phyloP scores from a whole-genome alignment of 768 basidiomycete species.

The Rubroboletus pulcherrimus region DNA sequence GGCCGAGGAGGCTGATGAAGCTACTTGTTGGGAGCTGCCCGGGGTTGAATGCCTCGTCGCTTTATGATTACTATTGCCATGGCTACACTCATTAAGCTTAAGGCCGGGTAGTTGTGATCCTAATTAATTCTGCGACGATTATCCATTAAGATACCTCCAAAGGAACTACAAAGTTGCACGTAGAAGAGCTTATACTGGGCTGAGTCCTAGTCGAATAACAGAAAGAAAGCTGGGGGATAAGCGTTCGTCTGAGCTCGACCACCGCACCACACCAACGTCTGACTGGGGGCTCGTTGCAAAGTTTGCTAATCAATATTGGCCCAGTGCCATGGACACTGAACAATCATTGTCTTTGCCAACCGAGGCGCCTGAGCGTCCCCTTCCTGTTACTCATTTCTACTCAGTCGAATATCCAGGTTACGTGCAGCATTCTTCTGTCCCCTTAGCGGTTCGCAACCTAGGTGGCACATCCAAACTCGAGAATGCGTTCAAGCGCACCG shows the following conservation, averaged over 20 bases:
- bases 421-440: conserved; percentile 58
- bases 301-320: conserved; percentile 7
- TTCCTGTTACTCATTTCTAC: conserved; percentile 63
- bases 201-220: too few species aligned
- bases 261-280: too few species aligned
- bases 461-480: conserved; percentile 73
- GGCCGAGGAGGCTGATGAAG: not conserved
- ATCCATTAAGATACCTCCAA: not conserved
- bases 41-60: not conserved
- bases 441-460: conserved; percentile 57
- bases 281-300: too few species aligned
- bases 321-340: conserved; percentile 8
- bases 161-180: too few species aligned
- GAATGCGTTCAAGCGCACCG: conserved; percentile 67
- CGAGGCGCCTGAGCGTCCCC: conserved; percentile 38
- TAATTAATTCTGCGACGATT: not conserved
- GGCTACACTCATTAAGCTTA: not conserved
- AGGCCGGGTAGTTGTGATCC: not conserved
- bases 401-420: conserved; percentile 92
- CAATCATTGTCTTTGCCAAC: conserved; percentile 12
- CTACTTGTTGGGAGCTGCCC: not conserved
- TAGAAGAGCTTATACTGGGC: too few species aligned
- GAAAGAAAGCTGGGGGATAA: too few species aligned
- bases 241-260: too few species aligned
- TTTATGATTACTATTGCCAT: not conserved